A percentile compares a stretch with the other conserved stretches of the same genome.
Evolutionary conservation across 1,284 basidiomycete species (phyloP).

Genomic region (Clitocybe nebularis): DNA sequence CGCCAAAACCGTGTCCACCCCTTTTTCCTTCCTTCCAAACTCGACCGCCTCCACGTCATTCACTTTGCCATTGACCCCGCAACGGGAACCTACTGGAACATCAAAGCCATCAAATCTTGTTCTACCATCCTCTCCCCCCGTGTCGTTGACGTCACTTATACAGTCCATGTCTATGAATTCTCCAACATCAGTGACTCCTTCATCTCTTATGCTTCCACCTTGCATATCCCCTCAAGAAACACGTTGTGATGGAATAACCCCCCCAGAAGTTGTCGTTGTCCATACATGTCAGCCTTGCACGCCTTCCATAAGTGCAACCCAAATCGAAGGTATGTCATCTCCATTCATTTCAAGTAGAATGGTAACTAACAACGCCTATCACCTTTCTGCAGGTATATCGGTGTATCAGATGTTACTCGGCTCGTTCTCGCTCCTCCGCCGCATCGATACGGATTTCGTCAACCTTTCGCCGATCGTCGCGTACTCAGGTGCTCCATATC

Average conservation of each 20-base stretch:
- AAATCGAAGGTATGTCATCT: slow-evolving; percentile 55
- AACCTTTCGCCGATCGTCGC: slow-evolving; percentile 59
- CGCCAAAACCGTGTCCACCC: slow-evolving; percentile 29
- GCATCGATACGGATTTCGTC: slow-evolving; percentile 72
- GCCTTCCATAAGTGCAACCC: slow-evolving; percentile 58
- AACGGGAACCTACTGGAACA: slow-evolving; percentile 13
- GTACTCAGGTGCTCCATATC: slow-evolving; percentile 33
- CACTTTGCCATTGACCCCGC: slow-evolving; percentile 13
- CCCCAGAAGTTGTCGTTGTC: slow-evolving; percentile 39
- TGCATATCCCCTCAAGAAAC: slow-evolving; percentile 36
- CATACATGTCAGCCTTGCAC: slow-evolving; percentile 57
- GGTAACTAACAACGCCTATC: slow-evolving; percentile 9
- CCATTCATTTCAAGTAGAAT: slow-evolving; percentile 7
- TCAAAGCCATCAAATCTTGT: slow-evolving; percentile 13
- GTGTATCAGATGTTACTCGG: slow-evolving; percentile 66
- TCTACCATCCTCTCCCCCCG: slow-evolving; percentile 18
- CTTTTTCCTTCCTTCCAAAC: slow-evolving; percentile 21
- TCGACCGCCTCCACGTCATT: slow-evolving; percentile 8
- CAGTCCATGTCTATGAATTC: slow-evolving; percentile 36
- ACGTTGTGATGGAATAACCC: slow-evolving; percentile 22
- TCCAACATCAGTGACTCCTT: slow-evolving; percentile 23
- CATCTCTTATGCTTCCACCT: slow-evolving; percentile 23
- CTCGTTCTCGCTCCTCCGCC: slow-evolving; percentile 49
- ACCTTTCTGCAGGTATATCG: slow-evolving; percentile 47
- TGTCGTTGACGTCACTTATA: slow-evolving; percentile 29